Conservation (phyloP, 2,329 filamentous ascomycete genomes). For the Xenoacremonium recifei region DNA sequence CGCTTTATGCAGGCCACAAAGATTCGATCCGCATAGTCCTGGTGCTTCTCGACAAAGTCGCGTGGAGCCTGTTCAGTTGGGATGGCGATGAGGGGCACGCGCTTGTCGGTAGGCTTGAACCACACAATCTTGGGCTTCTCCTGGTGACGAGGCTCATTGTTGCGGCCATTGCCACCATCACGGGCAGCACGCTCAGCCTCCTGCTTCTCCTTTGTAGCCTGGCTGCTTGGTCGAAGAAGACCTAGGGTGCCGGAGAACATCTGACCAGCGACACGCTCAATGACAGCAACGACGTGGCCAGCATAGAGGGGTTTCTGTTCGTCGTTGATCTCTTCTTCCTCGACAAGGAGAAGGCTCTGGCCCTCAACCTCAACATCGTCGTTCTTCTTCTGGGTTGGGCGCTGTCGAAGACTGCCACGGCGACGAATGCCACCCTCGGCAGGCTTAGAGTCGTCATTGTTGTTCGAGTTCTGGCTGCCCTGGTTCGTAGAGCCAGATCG, state of each 20-base stretch:
- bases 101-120: constrained; percentile 99
- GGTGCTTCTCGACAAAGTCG: constrained; percentile 98
- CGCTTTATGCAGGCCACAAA: constrained; percentile 99
- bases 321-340: constrained; percentile 98
- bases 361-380: constrained; percentile 99
- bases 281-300: constrained; percentile 93
- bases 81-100: constrained; percentile 95
- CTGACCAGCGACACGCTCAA: constrained; percentile 94
- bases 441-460: constrained; percentile 60
- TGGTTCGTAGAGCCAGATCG: constrained; percentile 74
- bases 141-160: constrained; percentile 75
- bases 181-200: constrained; percentile 92
- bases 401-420: constrained; percentile 91
- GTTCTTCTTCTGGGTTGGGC: constrained; percentile 99
- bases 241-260: constrained; percentile 99
- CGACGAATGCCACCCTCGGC: constrained; percentile 84
- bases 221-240: constrained; percentile 90
- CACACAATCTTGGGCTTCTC: constrained; percentile 99
- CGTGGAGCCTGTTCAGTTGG: constrained; percentile 96
- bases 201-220: constrained; percentile 99
- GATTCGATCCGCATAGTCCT: constrained; percentile 95
- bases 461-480: constrained; percentile 61
- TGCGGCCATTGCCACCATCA: constrained; percentile 70
- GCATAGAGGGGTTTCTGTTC: constrained; percentile 97
- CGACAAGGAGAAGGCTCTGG: constrained; percentile 91